A percentile compares a stretch with the other conserved stretches of the same genome.
phyloP scores from a whole-genome alignment of 2,329 filamentous ascomycete species.

The Cercospora sp. region DNA sequence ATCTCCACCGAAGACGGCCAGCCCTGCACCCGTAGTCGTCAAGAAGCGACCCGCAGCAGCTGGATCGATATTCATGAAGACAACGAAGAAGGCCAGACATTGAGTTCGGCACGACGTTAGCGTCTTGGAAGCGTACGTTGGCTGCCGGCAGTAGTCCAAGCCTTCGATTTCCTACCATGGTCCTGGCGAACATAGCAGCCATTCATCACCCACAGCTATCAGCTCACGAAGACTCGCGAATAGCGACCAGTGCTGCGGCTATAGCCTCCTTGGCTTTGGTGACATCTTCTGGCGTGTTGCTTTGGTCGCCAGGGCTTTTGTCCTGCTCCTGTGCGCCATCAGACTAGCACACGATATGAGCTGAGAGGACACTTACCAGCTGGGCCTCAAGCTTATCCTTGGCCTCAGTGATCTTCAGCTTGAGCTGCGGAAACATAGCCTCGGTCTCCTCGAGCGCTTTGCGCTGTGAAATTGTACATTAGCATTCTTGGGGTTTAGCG shows the following conservation, averaged over 20 bases:
- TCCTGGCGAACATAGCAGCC: neutral
- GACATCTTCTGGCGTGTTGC: constrained; percentile 44
- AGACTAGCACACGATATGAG: constrained; percentile 10
- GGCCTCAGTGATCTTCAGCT: constrained; percentile 69
- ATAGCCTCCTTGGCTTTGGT: constrained; percentile 48
- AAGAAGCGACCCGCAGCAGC: constrained; percentile 28
- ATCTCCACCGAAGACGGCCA: constrained; percentile 12
- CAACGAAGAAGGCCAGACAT: constrained; percentile 22
- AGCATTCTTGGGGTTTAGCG: constrained; percentile 11
- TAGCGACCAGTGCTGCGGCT: constrained; percentile 43
- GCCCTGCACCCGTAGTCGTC: constrained; percentile 21
- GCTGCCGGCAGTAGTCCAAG: neutral
- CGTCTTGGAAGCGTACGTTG: neutral
- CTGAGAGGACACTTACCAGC: constrained; percentile 58
- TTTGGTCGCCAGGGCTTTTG: constrained; percentile 43
- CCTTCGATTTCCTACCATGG: neutral
- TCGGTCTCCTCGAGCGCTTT: constrained; percentile 84
- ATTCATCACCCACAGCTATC: neutral
- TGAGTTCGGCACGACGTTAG: neutral
- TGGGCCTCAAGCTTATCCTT: constrained; percentile 72
- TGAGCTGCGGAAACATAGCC: constrained; percentile 73
- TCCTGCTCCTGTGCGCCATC: constrained; percentile 41
- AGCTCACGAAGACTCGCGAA: constrained; percentile 40
- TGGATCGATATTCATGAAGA: constrained; percentile 28
- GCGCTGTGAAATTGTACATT: constrained; percentile 53